Base-by-base conservation (phyloP, 257 asterid species). In the Linderniella brevidens region DNA sequence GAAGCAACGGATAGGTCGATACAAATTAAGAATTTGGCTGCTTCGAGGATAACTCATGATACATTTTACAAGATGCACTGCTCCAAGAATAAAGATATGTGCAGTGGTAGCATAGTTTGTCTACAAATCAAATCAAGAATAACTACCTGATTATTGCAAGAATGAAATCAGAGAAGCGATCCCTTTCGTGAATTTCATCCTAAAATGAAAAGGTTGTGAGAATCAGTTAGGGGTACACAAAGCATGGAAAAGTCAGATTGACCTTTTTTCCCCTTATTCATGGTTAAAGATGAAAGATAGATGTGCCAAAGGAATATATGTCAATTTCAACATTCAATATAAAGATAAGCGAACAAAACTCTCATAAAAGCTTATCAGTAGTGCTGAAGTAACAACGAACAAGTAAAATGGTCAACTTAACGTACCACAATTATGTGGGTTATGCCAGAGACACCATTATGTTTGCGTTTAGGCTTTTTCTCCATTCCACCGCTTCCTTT, bases 121-220 rank as follows among this genome's bases (percentile, higher is more conserved):
- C 96, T 90, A 80, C 59, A 71, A 41, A 57, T 32, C 57, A 74
- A 48, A 55, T 44, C 44, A 68, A 55, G 18, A 44, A 48, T 55
- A 52, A 49, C 54, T 60, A 90, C 98, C 97, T 90, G 78, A 90
- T 62, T 63, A 90, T 74, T 69, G 98, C 79, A 58, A 88, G 93
- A 90, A 85, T 84, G 74, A 88, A 67, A 71, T 90, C 98, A 12
- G 98, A 80, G 72, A 66, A 85, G 59, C 94, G 87, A 50, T 90
- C 98, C 71, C 98, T 76, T 71, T 90, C 98, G 58, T 90, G 98
- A 75, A 90, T 85, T 74, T 90, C 98, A 52, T 90, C 98, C 98
- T 90, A 61, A 55, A 64, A 55, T 7, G n/a, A n/a, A 11, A 17
- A 46, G 57, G 54, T 49, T 62, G 66, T 47, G 48, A 44, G 48